Evolutionary conservation across 148 eudicot genomes (phyloP), one percentile per base, ranked within the genome.

Genomic region (Silene conica): DNA sequence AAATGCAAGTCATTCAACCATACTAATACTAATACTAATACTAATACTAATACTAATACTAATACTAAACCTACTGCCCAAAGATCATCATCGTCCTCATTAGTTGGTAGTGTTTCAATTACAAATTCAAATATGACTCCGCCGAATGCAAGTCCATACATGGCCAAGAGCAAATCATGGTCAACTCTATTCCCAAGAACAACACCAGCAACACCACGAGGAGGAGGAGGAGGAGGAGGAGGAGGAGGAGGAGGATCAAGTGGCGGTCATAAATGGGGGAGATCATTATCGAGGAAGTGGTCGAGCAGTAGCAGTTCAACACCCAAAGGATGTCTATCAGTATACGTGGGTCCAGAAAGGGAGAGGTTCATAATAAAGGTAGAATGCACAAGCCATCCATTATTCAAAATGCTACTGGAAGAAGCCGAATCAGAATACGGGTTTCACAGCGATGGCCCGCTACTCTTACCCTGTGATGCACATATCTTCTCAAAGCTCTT

Each of bases 381-480:
- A 0, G 77, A 85, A 64, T 80, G 80, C 41, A 84, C 81, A 0
- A 90, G 80, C 48, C 97, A 92, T 50, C 93, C 90, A 0, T 74
- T 88, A 59, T 92, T 92, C 73, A 74, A 61, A 84, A 71, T 21
- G 59, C 38, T 92, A 34, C 87, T 92, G 19, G 92, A 89, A 72
- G 92, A 90, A 63, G 98, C 96, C 10, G 92, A 86, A 71, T 66
- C 34, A 0, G 96, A 90, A 52, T 92, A 87, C 38, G 96, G 98
- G 18, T 86, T 67, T 69, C 77, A 56, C 66, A 82, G 81, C 58
- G 71, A 83, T 12, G 97, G 98, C 12, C 96, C 98, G 8, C 64
- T 92, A 0, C 43, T 74, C 41, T 83, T 92, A 15, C 98, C 98
- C 3, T 92, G 98, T 75, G 79, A 87, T 8, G 90, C 89, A 13